Conservation (phyloP, 2,329 filamentous ascomycete genomes). For the Monilinia fructigena region DNA sequence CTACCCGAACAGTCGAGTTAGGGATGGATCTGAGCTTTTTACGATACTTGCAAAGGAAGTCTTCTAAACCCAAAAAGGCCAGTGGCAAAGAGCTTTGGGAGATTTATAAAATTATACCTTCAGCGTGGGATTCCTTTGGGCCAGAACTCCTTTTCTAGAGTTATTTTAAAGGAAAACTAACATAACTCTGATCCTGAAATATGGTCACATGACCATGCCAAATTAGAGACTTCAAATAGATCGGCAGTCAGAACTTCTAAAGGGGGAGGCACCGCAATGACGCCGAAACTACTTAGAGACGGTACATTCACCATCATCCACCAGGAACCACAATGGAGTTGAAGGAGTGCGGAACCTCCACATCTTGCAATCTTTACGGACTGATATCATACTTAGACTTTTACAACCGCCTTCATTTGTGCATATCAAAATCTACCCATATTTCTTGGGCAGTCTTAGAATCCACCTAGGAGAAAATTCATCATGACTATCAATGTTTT, state of each 20-base stretch:
- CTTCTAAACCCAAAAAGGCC: not conserved
- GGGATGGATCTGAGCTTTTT: not conserved
- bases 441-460: constrained; percentile 5
- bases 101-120: not conserved
- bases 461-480: constrained; percentile 9
- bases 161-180: not conserved
- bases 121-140: not conserved
- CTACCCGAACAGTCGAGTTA: constrained; percentile 1
- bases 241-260: constrained; percentile 3
- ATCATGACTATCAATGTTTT: constrained; percentile 17
- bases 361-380: constrained; percentile 1
- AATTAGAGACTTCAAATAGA: constrained; percentile 4
- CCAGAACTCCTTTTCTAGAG: not conserved
- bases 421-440: constrained; percentile 2
- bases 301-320: constrained; percentile 11
- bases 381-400: constrained; percentile 21
- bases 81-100: not conserved
- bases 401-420: not conserved
- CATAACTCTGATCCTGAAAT: not conserved
- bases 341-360: constrained; percentile 15
- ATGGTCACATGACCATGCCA: constrained; percentile 15
- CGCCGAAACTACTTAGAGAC: constrained; percentile 16
- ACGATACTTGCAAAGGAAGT: not conserved
- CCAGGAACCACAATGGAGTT: not conserved
- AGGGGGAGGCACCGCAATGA: constrained; percentile 19